Percentiles rank a stretch among this genome's conserved stretches.
Evolutionary conservation across 2,329 filamentous ascomycete genomes (phyloP).

Genomic region (Passalora sequoiae): DNA sequence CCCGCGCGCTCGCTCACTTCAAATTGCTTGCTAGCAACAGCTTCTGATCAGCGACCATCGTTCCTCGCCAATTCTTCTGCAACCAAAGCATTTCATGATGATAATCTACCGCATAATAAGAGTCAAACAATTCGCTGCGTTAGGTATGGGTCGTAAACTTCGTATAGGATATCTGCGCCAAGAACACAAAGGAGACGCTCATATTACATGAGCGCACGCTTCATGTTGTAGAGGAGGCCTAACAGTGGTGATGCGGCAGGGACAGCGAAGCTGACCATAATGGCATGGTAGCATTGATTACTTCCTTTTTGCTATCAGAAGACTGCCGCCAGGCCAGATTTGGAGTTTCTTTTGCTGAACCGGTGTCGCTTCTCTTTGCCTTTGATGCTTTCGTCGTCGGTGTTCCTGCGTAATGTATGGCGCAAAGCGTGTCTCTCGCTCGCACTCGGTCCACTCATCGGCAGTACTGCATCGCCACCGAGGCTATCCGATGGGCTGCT

Average conservation of each 20-base stretch:
- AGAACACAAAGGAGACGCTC: slow-evolving; percentile 2
- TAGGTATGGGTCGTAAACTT: slow-evolving; percentile 2
- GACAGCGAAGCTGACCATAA: not conserved
- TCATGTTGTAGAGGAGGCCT: not conserved
- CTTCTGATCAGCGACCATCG: too few relatives aligned
- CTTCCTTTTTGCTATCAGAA: slow-evolving; percentile 50
- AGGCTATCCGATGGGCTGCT: slow-evolving; percentile 74
- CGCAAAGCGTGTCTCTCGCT: slow-evolving; percentile 25
- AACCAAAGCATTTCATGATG: slow-evolving; percentile 2
- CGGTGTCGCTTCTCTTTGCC: slow-evolving; percentile 49
- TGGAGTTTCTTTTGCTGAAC: slow-evolving; percentile 90
- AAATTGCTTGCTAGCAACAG: too few relatives aligned
- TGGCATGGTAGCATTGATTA: too few relatives aligned
- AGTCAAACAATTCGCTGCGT: slow-evolving; percentile 4
- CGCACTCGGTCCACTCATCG: slow-evolving; percentile 24
- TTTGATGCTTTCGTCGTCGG: slow-evolving; percentile 29
- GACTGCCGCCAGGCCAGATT: slow-evolving; percentile 84
- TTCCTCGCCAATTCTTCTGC: too few relatives aligned
- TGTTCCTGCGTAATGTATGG: slow-evolving; percentile 37
- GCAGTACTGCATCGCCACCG: slow-evolving; percentile 47
- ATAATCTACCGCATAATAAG: not conserved
- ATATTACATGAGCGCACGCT: not conserved
- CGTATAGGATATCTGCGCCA: not conserved
- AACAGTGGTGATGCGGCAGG: not conserved
- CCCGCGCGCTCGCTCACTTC: slow-evolving; percentile 11